Percentiles rank a stretch among this genome's conserved stretches.
Conservation (phyloP, 805 yeast genomes). For the Lachancea fermentati region DNA sequence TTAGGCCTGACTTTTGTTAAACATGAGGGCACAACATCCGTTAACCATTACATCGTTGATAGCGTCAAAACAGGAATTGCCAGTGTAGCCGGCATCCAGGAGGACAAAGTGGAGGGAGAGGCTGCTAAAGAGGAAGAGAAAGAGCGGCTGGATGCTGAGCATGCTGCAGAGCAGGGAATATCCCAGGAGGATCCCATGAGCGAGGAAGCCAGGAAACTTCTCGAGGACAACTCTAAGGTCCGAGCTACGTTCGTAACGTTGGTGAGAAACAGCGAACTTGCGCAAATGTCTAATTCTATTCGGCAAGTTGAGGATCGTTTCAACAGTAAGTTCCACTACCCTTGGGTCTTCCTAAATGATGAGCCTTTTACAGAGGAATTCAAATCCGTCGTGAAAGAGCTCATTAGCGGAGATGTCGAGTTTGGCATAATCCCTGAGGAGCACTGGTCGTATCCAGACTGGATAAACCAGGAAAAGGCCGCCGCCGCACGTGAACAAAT, state of each 20-base stretch:
- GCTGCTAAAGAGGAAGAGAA: constrained; percentile 4
- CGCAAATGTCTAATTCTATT: constrained; percentile 56
- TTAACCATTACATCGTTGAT: neutral
- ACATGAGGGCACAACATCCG: neutral
- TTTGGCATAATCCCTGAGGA: constrained; percentile 76
- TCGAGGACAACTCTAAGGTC: constrained; percentile 23
- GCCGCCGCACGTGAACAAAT: constrained; percentile 53
- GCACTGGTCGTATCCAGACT: constrained; percentile 83
- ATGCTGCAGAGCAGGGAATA: constrained; percentile 2
- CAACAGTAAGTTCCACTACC: constrained; percentile 76
- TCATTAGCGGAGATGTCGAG: constrained; percentile 70
- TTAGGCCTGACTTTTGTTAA: constrained; percentile 4
- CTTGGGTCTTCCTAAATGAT: constrained; percentile 94
- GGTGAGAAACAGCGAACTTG: constrained; percentile 71
- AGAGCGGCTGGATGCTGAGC: constrained; percentile 5
- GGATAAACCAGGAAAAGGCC: constrained; percentile 69
- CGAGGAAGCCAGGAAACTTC: constrained; percentile 1
- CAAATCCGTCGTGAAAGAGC: constrained; percentile 54
- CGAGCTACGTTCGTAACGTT: constrained; percentile 78
- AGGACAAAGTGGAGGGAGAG: neutral
- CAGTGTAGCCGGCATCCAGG: neutral
- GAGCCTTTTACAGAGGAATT: constrained; percentile 80
- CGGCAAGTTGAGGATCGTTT: constrained; percentile 85
- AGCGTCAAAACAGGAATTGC: neutral
- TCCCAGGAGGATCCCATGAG: constrained; percentile 4